phyloP scores from a whole-genome alignment of 2,329 filamentous ascomycete genomes.

The Paraconiothyrium sp. region DNA sequence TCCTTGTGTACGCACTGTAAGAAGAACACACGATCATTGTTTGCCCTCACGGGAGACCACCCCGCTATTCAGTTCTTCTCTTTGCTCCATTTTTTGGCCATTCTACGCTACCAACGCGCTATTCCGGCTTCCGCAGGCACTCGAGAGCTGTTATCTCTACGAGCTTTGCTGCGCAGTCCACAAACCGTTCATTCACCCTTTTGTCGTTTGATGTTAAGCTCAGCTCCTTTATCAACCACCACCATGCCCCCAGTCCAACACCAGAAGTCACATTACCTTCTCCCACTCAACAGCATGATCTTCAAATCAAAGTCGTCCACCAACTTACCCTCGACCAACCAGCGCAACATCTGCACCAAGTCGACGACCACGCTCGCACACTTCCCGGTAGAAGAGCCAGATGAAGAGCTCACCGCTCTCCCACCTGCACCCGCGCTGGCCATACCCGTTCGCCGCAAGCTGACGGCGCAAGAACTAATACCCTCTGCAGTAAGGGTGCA shows the following conservation, averaged over 20 bases:
- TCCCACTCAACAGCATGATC: conserved; percentile 21
- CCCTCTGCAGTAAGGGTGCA: background rate
- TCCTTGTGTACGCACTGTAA: too few relatives aligned
- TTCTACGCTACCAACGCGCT: background rate
- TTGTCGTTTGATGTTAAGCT: background rate
- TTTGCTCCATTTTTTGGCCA: background rate
- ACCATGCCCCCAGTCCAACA: background rate
- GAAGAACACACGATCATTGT: too few relatives aligned
- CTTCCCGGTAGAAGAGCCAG: conserved; percentile 10
- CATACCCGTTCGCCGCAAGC: background rate
- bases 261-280: conserved; percentile 15
- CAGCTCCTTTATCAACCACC: background rate
- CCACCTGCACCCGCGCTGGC: conserved; percentile 7
- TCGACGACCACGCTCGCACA: background rate
- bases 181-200: background rate
- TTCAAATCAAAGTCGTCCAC: conserved; percentile 16
- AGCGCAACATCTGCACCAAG: conserved; percentile 13
- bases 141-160: background rate
- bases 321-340: conserved; percentile 11
- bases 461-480: background rate
- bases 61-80: background rate
- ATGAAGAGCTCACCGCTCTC: conserved; percentile 27
- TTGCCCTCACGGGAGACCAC: background rate
- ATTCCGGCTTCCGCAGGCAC: background rate
- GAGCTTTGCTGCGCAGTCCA: background rate